A percentile compares a stretch with the other conserved stretches of the same genome.
Conservation (phyloP, 139 green algal genomes). For the Haematococcus sp. region DNA sequence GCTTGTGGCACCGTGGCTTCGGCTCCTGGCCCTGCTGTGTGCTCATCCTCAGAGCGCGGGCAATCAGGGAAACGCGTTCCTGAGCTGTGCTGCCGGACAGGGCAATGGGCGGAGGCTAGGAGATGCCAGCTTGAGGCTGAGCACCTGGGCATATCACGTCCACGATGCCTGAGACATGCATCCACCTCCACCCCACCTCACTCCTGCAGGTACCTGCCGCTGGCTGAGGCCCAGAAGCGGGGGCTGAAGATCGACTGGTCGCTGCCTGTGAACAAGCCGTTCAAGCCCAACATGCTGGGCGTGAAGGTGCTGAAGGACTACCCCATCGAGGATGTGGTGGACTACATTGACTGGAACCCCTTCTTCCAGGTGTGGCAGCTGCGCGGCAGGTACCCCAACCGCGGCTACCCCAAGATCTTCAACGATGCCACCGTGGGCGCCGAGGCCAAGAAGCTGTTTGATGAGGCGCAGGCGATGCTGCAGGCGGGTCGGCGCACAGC, state of each 20-base stretch:
- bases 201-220: slow-evolving; percentile 56
- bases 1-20: too few relatives aligned
- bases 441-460: slow-evolving; percentile 97
- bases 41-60: too few relatives aligned
- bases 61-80: too few relatives aligned
- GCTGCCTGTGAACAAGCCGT: slow-evolving; percentile 71
- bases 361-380: slow-evolving; percentile 99
- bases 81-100: too few relatives aligned
- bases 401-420: slow-evolving; percentile 99
- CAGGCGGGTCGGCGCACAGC: slow-evolving; percentile 1
- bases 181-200: too few relatives aligned
- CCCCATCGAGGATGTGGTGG: slow-evolving; percentile 88
- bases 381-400: slow-evolving; percentile 96
- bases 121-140: too few relatives aligned
- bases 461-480: slow-evolving; percentile 79
- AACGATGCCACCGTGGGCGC: slow-evolving; percentile 94
- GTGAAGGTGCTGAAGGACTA: slow-evolving; percentile 68
- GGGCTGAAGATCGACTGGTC: slow-evolving; percentile 81
- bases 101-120: too few relatives aligned
- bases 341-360: slow-evolving; percentile 99
- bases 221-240: slow-evolving; percentile 63
- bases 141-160: too few relatives aligned
- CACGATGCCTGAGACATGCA: too few relatives aligned
- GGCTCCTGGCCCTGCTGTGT: too few relatives aligned
- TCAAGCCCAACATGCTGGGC: slow-evolving; percentile 73